Evolutionary conservation across 2,329 filamentous ascomycete species (phyloP).

Genomic region (Dactylellina sp.): DNA sequence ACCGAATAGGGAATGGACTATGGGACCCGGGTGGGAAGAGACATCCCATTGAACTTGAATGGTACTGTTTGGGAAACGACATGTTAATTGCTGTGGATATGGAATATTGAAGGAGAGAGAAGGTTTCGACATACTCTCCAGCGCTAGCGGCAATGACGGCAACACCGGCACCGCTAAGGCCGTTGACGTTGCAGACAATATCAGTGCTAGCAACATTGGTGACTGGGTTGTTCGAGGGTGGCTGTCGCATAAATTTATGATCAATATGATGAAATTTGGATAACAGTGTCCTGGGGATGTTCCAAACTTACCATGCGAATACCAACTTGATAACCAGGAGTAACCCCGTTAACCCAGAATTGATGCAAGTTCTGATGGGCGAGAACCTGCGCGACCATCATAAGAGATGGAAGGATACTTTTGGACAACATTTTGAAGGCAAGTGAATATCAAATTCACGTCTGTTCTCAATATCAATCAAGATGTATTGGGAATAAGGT

Average conservation of each 20-base stretch:
- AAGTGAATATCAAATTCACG: conserved; percentile 46
- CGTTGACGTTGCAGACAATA: conserved; percentile 56
- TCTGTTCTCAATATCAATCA: no score
- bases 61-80: conserved; percentile 41
- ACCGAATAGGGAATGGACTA: conserved; percentile 64
- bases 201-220: conserved; percentile 49
- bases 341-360: conserved; percentile 64
- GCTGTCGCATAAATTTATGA: conserved; percentile 26
- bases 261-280: background rate
- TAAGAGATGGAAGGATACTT: conserved; percentile 36
- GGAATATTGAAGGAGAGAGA: conserved; percentile 16
- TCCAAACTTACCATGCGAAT: conserved; percentile 53
- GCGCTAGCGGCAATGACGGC: conserved; percentile 60
- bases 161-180: conserved; percentile 59
- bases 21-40: conserved; percentile 64
- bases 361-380: conserved; percentile 65
- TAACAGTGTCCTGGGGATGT: background rate
- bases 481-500: conserved; percentile 15
- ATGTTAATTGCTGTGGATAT: conserved; percentile 61
- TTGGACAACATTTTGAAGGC: conserved; percentile 39
- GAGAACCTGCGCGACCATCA: conserved; percentile 48
- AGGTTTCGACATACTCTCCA: conserved; percentile 38
- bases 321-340: conserved; percentile 57
- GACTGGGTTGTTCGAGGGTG: conserved; percentile 53
- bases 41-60: conserved; percentile 63